These are phyloP conservation scores for Coemansia erecta DNA, from an alignment of 192 early-diverging fungal species.

Conservation along the genomic window DNA sequence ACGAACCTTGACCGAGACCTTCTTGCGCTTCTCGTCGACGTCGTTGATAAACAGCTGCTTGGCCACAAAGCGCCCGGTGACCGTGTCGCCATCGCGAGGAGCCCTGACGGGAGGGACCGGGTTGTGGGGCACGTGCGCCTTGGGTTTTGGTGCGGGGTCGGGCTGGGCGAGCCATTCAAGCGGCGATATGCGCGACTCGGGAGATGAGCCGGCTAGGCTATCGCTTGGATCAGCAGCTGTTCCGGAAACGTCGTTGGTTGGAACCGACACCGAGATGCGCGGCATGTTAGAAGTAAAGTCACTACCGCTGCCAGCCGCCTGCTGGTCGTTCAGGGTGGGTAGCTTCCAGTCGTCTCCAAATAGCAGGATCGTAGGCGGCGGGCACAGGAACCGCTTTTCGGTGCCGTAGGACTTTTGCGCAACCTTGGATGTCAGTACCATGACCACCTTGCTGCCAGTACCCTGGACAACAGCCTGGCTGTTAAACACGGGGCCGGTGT, in stretches of 20 bases:
- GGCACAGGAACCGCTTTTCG: conserved; percentile 89
- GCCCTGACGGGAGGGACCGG: conserved; percentile 21
- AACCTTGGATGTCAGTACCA: conserved; percentile 82
- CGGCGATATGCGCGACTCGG: conserved; percentile 28
- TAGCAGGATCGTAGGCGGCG: conserved; percentile 77
- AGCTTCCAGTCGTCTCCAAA: conserved; percentile 73
- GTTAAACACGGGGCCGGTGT: conserved; percentile 38
- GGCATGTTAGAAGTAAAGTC: conserved; percentile 36
- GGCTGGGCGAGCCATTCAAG: conserved; percentile 50
- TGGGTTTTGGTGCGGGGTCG: conserved; percentile 44
- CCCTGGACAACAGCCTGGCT: conserved; percentile 52
- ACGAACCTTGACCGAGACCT: conserved; percentile 70
- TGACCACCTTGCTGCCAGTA: conserved; percentile 55
- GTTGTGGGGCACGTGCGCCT: conserved; percentile 37
- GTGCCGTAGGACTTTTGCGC: conserved; percentile 93
- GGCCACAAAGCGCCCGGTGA: conserved; percentile 72
- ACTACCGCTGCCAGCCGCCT: conserved; percentile 13
- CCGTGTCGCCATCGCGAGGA: conserved; percentile 47
- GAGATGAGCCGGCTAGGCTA: conserved; percentile 8
- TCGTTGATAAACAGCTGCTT: conserved; percentile 85
- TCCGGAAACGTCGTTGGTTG: conserved; percentile 28
- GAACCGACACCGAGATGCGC: conserved; percentile 42
- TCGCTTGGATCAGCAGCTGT: conserved; percentile 10
- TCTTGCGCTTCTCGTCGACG: conserved; percentile 80
- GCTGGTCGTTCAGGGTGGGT: conserved; percentile 24